Evolutionary conservation across 805 yeast species (phyloP).

Genomic region (Saturnispora dispora): DNA sequence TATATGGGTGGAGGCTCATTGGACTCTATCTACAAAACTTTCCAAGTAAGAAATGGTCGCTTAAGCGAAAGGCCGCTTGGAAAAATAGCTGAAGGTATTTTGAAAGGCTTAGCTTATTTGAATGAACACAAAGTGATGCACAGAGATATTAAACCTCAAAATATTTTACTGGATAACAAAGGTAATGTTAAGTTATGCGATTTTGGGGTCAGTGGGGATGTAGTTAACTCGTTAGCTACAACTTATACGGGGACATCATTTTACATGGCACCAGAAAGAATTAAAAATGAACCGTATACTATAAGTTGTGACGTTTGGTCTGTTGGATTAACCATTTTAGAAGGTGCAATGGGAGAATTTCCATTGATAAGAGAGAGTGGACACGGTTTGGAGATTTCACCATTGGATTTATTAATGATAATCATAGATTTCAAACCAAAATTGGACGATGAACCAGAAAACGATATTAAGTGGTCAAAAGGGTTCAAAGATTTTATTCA

Average conservation of each 20-base stretch:
- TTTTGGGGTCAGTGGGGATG: conserved; percentile 97
- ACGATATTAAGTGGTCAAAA: conserved; percentile 70
- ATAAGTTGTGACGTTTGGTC: conserved; percentile 98
- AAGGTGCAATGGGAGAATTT: conserved; percentile 86
- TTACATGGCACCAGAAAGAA: conserved; percentile 98
- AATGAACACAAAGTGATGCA: conserved; percentile 86
- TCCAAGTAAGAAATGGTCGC: conserved; percentile 66
- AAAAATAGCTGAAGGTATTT: conserved; percentile 77
- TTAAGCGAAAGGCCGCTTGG: conserved; percentile 92
- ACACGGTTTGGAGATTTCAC: conserved; percentile 44
- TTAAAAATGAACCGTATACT: conserved; percentile 90
- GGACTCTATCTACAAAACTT: conserved; percentile 81
- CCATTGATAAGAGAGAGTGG: conserved; percentile 46
- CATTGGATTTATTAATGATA: conserved; percentile 76
- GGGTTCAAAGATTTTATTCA: conserved; percentile 76
- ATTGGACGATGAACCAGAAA: conserved; percentile 66
- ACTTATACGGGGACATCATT: conserved; percentile 96
- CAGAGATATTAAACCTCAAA: conserved; percentile 93
- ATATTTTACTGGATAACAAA: conserved; percentile 60
- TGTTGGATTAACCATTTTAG: conserved; percentile 80
- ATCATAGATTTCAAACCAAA: conserved; percentile 79
- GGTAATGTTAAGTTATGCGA: conserved; percentile 93
- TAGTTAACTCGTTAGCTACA: conserved; percentile 88
- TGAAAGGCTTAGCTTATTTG: conserved; percentile 76
- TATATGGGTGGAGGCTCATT: conserved; percentile 90